Percentiles rank a stretch among this genome's conserved stretches.
Evolutionary conservation across 305 asterid species (phyloP).

Genomic region (Ilex paraguariensis): DNA sequence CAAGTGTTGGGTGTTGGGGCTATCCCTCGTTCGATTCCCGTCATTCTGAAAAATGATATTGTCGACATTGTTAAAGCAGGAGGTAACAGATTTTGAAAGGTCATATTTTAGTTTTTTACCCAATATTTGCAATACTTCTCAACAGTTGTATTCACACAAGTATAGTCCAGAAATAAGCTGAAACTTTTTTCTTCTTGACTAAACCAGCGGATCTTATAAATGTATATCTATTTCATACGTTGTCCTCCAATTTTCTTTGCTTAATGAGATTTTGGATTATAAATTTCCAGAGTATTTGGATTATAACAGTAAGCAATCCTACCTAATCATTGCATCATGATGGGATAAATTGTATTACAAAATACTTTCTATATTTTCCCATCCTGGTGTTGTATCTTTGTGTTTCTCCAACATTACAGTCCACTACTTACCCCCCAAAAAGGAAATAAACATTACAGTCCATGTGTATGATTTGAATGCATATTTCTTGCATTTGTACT

Average conservation of each 20-base stretch:
- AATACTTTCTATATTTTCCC: too few relatives aligned
- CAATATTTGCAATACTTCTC: background rate
- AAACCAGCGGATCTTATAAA: too few relatives aligned
- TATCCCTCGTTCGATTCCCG: constrained; percentile 92
- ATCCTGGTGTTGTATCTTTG: too few relatives aligned
- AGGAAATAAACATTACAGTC: too few relatives aligned
- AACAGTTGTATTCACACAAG: background rate
- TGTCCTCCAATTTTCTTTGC: too few relatives aligned
- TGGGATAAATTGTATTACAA: too few relatives aligned
- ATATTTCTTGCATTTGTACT: constrained; percentile 11
- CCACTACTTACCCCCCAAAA: too few relatives aligned
- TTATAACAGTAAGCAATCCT: too few relatives aligned
- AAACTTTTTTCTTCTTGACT: background rate
- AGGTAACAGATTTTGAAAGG: constrained; percentile 40
- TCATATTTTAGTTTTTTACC: background rate
- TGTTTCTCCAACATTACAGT: background rate
- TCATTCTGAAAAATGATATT: constrained; percentile 89
- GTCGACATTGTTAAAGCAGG: constrained; percentile 98
- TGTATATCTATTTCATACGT: too few relatives aligned
- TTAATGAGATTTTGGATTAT: too few relatives aligned
- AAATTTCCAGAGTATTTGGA: too few relatives aligned
- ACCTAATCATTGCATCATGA: too few relatives aligned
- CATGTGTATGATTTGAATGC: background rate
- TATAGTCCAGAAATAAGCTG: background rate
- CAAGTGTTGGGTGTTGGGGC: constrained; percentile 97